phyloP scores from a whole-genome alignment of 345 rosid genomes.

The Salix caprea region DNA sequence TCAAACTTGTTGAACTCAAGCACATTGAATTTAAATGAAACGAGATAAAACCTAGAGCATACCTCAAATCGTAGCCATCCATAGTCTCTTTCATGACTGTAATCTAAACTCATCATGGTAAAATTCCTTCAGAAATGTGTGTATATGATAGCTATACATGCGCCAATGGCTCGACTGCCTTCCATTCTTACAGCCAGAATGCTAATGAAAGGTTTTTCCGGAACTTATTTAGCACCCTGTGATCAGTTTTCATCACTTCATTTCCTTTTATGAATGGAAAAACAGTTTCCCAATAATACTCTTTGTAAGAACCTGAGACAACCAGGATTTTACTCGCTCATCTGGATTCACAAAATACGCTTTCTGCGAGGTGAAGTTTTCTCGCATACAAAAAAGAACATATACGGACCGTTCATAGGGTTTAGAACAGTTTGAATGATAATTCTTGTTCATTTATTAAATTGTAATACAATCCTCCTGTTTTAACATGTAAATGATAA shows the following conservation, averaged over 20 bases:
- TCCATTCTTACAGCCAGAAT: background rate
- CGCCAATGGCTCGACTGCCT: background rate
- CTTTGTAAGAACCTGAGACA: too few relatives aligned
- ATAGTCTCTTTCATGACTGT: background rate
- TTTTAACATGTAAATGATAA: background rate
- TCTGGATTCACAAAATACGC: accelerated
- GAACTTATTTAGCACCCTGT: background rate
- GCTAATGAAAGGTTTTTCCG: background rate
- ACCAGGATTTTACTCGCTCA: too few relatives aligned
- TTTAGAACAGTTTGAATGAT: background rate
- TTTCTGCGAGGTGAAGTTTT: too few relatives aligned
- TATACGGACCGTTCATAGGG: too few relatives aligned
- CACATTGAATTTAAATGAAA: background rate
- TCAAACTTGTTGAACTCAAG: background rate
- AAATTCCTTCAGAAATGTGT: background rate
- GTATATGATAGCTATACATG: background rate
- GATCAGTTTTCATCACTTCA: background rate
- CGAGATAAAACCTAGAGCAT: background rate
- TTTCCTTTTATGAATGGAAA: background rate
- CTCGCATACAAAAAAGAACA: too few relatives aligned
- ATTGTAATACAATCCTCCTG: background rate
- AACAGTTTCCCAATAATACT: background rate
- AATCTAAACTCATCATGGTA: background rate
- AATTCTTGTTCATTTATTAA: background rate
- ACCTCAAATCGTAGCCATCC: background rate